Evolutionary conservation across 805 yeast genomes (phyloP), one percentile per base, ranked within the genome.

Genomic region (Isabelozyma heimii): DNA sequence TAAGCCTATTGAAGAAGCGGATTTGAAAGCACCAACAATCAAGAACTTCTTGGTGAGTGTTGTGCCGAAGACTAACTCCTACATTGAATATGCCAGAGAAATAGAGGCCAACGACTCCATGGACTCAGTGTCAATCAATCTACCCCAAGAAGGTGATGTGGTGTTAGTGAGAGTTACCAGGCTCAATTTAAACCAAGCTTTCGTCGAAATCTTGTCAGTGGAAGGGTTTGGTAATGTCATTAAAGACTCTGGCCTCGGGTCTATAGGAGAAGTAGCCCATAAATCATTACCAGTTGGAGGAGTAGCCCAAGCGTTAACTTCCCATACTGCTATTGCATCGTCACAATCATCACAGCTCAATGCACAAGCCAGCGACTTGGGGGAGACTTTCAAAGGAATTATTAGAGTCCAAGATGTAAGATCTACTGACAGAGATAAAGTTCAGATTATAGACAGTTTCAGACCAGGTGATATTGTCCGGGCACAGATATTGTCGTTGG

Each of bases 381-480:
- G 97, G 2, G 97, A 91, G 60, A 87, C 87, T 17, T 91, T 88
- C 70, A 89, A 87, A 58, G 98, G 95, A 0, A 76, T 90, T 7
- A 85, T 91, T 43, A 74, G 98, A 59, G 75, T 87, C 2, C 96
- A 90, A 66, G 99, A 94, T 66, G 83, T 94, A 1, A 77, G 97
- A 51, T 85, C 92, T 16, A 89, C 97, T 0, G 97, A 94, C 56
- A 76, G 97, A 60, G 99, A 94, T 62, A 82, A 82, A 59, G 91
- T 91, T 30, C 85, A 86, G 59, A 77, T 92, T 33, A 78, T 82
- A 49, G 89, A 89, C 15, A 78, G 91, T 61, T 94, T 85, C 69
- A 80, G 80, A 56, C 98, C 98, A 0, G 97, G 97, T 13, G 99
- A 94, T 66, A 81, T 94, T 46, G 88, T 94, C 2, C 77, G 96